Conservation (phyloP, 352 stramenopile species). For the Phytophthora litchii region DNA sequence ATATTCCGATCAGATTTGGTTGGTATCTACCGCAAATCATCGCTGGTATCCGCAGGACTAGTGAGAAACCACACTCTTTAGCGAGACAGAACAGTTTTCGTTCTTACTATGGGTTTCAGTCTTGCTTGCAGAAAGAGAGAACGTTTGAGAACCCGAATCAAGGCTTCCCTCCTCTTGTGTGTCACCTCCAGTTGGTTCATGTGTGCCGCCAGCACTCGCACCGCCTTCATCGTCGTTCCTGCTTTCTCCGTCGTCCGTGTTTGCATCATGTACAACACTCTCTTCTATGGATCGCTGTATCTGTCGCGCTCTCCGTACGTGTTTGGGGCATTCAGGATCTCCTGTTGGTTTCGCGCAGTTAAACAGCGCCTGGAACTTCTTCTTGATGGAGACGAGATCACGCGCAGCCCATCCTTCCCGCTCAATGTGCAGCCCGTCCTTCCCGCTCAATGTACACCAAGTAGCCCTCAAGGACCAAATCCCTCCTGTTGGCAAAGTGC, state of each 20-base stretch:
- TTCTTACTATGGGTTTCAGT: neutral
- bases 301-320: neutral
- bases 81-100: neutral
- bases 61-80: neutral
- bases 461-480: neutral
- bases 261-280: neutral
- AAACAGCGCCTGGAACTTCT: neutral
- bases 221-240: too few species aligned
- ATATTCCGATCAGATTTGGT: neutral
- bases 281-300: neutral
- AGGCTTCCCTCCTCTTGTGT: too few species aligned
- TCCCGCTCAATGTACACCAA: too few species aligned
- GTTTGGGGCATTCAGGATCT: neutral
- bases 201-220: neutral
- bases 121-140: neutral
- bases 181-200: neutral
- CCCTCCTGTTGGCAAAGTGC: neutral
- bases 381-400: neutral
- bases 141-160: neutral
- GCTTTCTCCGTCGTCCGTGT: neutral
- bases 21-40: neutral
- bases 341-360: neutral
- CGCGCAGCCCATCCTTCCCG: neutral
- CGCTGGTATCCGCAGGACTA: neutral
- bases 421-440: too few species aligned